Base-by-base conservation (phyloP, 495 filamentous ascomycete species). In the Annulohypoxylon maeteangense region DNA sequence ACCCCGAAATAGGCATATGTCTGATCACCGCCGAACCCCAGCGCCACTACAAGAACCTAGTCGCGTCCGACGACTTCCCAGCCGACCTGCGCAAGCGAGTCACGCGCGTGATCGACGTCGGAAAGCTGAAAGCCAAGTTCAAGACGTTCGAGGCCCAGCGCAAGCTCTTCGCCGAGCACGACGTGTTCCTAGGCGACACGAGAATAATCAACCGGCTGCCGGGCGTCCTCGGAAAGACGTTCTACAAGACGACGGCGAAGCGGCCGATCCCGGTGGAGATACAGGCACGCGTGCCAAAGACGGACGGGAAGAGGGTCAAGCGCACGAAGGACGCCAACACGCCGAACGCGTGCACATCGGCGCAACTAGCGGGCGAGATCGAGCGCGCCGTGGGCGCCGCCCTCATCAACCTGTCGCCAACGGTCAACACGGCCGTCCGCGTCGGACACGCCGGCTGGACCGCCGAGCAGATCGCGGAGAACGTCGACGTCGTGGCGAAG, bases 101-200 rank as follows among this genome's bases (percentile, higher is more conserved):
- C 71, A 91, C 88, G 31, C 86, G 91, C 57, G 90, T 98, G 25
- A 91, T 99, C 70, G 91, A 92, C 68, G 81, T 94, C 74, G 83
- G 83, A 67, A 97, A 99, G 76, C 85, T 99, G 48, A 90, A 91
- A 81, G 84, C 88, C 45, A 93, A 94, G 77, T 98, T 92, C 86
- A 90, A 91, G 80, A 83, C 89, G 51, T 98, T 91, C 80, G 95
- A 99, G 83, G 88, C 86, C 58, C 90, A 91, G 75, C 86, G 95
- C 48, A 92, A 95, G 78, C 85, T 99, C n/a, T 85, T 89, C 54
- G 82, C 87, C 51, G 92, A 96, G 68, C 91, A 97, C 80, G 82
- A 97, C 76, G 80, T 97, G 44, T 97, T 98, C 82, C 83, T 98
- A 27, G 93, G 89, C 27, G 94, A 98, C 78, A 91, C 94, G 74